phyloP scores from a whole-genome alignment of 495 filamentous ascomycete species.

The Pyrenula aspistea region DNA sequence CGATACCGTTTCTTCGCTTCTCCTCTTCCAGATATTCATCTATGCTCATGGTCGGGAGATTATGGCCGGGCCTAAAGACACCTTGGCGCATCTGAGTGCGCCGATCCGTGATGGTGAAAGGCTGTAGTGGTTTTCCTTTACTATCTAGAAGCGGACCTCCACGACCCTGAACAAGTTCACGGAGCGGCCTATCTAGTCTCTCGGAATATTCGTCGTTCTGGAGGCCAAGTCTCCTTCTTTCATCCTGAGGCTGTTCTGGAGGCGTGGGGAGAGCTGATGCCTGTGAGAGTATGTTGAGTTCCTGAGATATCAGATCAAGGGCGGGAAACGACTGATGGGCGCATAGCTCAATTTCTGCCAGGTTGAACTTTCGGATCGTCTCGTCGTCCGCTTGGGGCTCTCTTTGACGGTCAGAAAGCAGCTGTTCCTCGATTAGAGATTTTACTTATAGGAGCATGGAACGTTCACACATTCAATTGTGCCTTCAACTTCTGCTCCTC shows the following conservation, averaged over 20 bases:
- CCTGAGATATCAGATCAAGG: slow-evolving; percentile 71
- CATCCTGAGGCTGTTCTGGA: slow-evolving; percentile 17
- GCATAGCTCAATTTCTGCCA: slow-evolving; percentile 58
- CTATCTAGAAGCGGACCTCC: slow-evolving; percentile 70
- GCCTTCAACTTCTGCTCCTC: slow-evolving; percentile 77
- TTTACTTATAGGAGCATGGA: not conserved
- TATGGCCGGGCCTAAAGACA: slow-evolving; percentile 85
- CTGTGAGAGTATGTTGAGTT: slow-evolving; percentile 70
- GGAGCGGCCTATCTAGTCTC: slow-evolving; percentile 54
- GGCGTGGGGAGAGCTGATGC: slow-evolving; percentile 28
- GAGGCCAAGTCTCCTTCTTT: slow-evolving; percentile 29
- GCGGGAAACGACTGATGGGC: slow-evolving; percentile 74
- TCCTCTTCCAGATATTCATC: slow-evolving; percentile 97
- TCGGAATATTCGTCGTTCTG: slow-evolving; percentile 53
- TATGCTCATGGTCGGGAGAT: slow-evolving; percentile 91
- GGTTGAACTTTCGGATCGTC: slow-evolving; percentile 61
- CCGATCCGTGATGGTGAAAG: slow-evolving; percentile 75
- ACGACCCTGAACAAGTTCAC: slow-evolving; percentile 36
- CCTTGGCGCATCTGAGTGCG: slow-evolving; percentile 67
- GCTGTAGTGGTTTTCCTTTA: slow-evolving; percentile 77
- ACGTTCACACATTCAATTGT: slow-evolving; percentile 54
- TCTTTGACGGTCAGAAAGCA: slow-evolving; percentile 46
- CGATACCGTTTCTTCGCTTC: slow-evolving; percentile 70
- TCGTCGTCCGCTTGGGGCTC: slow-evolving; percentile 63
- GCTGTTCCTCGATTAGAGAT: slow-evolving; percentile 20